Conservation (phyloP, 139 green algal genomes). For the Volvox reticuliferus region DNA sequence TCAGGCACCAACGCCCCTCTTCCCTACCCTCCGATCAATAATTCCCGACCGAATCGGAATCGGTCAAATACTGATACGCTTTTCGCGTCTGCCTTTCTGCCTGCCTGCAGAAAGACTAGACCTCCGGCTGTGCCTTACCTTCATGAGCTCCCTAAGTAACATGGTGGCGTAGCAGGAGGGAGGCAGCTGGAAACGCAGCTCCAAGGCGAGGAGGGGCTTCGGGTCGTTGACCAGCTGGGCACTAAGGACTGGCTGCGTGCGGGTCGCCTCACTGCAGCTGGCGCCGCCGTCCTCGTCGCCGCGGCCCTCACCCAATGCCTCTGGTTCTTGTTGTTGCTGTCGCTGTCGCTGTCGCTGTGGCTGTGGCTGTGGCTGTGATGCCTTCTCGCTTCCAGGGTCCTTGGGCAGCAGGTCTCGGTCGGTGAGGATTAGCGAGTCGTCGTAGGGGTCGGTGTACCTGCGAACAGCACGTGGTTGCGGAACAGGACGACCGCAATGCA, state of each 20-base stretch:
- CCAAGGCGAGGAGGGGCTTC: conserved; percentile 67
- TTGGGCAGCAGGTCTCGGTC: conserved; percentile 61
- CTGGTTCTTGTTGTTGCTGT: background rate
- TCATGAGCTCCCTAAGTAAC: conserved; percentile 88
- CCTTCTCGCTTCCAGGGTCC: background rate
- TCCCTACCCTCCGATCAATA: no score
- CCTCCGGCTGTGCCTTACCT: no score
- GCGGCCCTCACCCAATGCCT: background rate
- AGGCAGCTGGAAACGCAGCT: conserved; percentile 86
- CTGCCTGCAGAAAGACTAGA: no score
- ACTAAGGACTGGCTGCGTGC: no score
- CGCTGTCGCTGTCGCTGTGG: background rate
- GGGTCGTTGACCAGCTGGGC: background rate
- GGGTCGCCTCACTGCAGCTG: no score
- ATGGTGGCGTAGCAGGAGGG: conserved; percentile 94
- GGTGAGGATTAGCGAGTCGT: conserved; percentile 67
- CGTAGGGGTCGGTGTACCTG: conserved; percentile 73
- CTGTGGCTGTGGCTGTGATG: background rate
- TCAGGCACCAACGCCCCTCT: no score
- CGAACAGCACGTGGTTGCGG: background rate
- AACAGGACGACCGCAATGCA: background rate
- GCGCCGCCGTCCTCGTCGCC: background rate
- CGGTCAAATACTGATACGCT: no score
- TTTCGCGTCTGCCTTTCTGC: background rate
- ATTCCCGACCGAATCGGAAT: no score